A percentile compares a stretch with the other conserved stretches of the same genome.
Evolutionary conservation across 306 rosid species (phyloP).

Genomic region (Crotalaria pallida): DNA sequence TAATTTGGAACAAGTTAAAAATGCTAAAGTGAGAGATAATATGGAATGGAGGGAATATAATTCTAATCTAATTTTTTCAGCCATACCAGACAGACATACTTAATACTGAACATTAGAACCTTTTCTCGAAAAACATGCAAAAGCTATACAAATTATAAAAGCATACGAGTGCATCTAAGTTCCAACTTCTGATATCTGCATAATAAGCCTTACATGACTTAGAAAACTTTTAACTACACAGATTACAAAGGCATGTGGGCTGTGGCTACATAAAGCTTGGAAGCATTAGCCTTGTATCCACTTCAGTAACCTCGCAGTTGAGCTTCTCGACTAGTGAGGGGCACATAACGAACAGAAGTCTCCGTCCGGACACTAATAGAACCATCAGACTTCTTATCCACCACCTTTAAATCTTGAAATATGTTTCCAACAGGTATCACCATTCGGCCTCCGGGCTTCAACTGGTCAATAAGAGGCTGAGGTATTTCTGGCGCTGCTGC

Average conservation of each 20-base stretch:
- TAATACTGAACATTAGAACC: too few species aligned
- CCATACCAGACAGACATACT: too few species aligned
- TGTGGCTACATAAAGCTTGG: background rate
- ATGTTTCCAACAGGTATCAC: conserved; percentile 95
- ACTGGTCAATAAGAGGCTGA: conserved; percentile 69
- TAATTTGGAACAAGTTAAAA: too few species aligned
- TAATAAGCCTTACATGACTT: background rate
- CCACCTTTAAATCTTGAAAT: conserved; percentile 79
- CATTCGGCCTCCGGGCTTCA: conserved; percentile 98
- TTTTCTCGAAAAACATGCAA: background rate
- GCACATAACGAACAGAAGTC: conserved; percentile 85
- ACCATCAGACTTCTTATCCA: conserved; percentile 80
- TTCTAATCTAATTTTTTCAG: too few species aligned
- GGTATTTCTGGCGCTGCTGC: conserved; percentile 93
- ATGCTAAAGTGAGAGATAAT: too few species aligned
- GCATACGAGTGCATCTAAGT: background rate
- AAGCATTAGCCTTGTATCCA: conserved; percentile 4
- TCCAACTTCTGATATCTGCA: background rate
- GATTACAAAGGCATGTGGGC: background rate
- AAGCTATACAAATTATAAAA: conserved; percentile 14
- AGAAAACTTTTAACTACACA: conserved; percentile 14
- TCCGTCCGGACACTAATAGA: conserved; percentile 57
- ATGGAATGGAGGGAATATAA: too few species aligned
- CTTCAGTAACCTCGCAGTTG: conserved; percentile 58
- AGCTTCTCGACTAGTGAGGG: conserved; percentile 87